Percentiles rank a stretch among this genome's conserved stretches.
phyloP scores from a whole-genome alignment of 345 rosid genomes.

The Salix exigua region DNA sequence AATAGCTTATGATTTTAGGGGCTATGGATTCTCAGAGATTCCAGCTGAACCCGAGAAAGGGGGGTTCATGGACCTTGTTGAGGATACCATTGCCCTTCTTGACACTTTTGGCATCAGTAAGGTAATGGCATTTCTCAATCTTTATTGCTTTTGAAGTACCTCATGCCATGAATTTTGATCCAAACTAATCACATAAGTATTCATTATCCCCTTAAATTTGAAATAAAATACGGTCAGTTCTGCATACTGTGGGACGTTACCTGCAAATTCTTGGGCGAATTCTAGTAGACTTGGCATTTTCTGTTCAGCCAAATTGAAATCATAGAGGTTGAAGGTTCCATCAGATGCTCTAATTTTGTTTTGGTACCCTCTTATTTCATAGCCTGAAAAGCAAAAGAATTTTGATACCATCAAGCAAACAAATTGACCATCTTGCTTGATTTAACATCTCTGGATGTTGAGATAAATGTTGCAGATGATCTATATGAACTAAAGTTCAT shows the following conservation, averaged over 20 bases:
- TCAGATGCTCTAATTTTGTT: neutral
- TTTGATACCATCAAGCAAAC: no score
- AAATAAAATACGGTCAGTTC: no score
- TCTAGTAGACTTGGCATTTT: neutral
- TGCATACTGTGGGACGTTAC: no score
- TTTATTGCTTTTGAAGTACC: no score
- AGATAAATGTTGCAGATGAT: neutral
- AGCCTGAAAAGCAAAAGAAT: no score
- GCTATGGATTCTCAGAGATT: slow-evolving; percentile 40
- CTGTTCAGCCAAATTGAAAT: neutral
- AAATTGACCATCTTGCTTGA: no score
- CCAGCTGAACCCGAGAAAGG: slow-evolving; percentile 38
- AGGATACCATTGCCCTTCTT: slow-evolving; percentile 32
- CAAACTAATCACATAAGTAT: neutral
- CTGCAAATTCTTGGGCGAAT: neutral
- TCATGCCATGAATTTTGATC: neutral
- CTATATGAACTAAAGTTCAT: neutral
- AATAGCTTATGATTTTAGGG: slow-evolving; percentile 36
- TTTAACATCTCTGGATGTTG: neutral
- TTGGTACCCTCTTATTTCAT: no score
- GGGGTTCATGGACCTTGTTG: slow-evolving; percentile 21
- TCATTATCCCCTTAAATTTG: no score
- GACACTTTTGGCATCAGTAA: slow-evolving; percentile 25
- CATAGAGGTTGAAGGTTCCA: no score
- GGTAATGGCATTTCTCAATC: slow-evolving; percentile 9